Evolutionary conservation across 148 eudicot species (phyloP), one percentile per base, ranked within the genome.

Genomic region (Cornus suecica): DNA sequence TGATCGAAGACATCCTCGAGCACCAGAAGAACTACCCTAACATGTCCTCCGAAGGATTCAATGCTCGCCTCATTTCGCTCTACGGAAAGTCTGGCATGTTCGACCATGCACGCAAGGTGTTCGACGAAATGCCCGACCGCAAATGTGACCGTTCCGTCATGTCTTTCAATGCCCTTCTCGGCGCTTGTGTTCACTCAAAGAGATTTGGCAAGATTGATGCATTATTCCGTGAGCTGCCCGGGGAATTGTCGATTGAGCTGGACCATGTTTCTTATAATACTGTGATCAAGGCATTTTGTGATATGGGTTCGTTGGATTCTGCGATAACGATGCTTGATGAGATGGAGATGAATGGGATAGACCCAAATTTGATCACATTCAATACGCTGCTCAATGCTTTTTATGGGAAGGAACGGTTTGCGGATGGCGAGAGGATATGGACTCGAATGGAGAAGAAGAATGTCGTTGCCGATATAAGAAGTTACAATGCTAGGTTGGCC

Each of bases 11-110:
- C 16, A 91, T 91, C 31, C 85, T 91, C 11, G 87, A 91, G 15
- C 77, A 85, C 26, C 98, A 91, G 3, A 88, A 91, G 77, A 74
- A 80, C 74, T 88, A 80, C 74, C 28, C 42, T 0, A 87, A 87
- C 16, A 79, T 85, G 27, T 66, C 76, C 23, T 60, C 67, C 3
- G 97, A 90, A 71, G 91, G 87, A 5, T 92, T 86, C 42, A 45
- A 77, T 1, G 79, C 76, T 29, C 81, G 90, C 15, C 71, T 93
- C 10, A 89, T 93, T 0, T 9, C 66, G 0, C 71, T 91, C 5
- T 93, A 93, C 31, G 96, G 98, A 11, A 82, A 80, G 78, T 74
- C 83, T 0, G 83, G 88, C 3, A 89, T 93, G 96, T 81, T 86
- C 73, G 84, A 86, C 32, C 85, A 87, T 60, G 96, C 96, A 8